A percentile compares a stretch with the other conserved stretches of the same genome.
These are phyloP conservation scores for Kwoniella dendrophila DNA, from an alignment of 768 basidiomycete genomes.

Conservation along the genomic window DNA sequence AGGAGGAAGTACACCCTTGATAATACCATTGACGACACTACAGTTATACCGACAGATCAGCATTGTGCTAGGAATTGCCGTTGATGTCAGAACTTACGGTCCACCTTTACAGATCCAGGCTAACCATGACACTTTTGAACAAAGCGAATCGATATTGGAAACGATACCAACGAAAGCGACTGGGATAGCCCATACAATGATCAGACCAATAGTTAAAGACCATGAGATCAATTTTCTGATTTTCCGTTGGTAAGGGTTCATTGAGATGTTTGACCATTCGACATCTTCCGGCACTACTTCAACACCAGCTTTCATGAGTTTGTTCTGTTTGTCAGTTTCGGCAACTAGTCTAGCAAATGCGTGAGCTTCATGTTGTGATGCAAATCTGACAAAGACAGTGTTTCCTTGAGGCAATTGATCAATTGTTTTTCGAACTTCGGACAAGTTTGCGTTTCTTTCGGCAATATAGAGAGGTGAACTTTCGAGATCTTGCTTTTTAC, in stretches of 20 bases:
- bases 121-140: slow-evolving; percentile 47
- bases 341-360: slow-evolving; percentile 49
- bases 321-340: slow-evolving; percentile 45
- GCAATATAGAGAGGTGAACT: slow-evolving; percentile 50
- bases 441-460: slow-evolving; percentile 48
- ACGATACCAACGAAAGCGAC: slow-evolving; percentile 56
- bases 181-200: slow-evolving; percentile 56
- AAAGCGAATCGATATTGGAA: slow-evolving; percentile 53
- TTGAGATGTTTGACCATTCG: slow-evolving; percentile 53
- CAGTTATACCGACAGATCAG: neutral
- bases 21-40: slow-evolving; percentile 46
- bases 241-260: slow-evolving; percentile 53
- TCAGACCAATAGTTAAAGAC: slow-evolving; percentile 54
- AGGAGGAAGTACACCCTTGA: slow-evolving; percentile 56
- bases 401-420: slow-evolving; percentile 40
- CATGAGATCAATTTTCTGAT: slow-evolving; percentile 48
- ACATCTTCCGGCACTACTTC: slow-evolving; percentile 57
- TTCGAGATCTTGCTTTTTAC: slow-evolving; percentile 52
- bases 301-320: slow-evolving; percentile 42
- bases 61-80: neutral
- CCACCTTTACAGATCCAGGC: slow-evolving; percentile 53
- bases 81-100: slow-evolving; percentile 14
- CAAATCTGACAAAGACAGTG: slow-evolving; percentile 54
- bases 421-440: slow-evolving; percentile 36
- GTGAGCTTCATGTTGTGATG: slow-evolving; percentile 54